Evolutionary conservation across 257 asterid genomes (phyloP).

Genomic region (Scutellaria galericulata): DNA sequence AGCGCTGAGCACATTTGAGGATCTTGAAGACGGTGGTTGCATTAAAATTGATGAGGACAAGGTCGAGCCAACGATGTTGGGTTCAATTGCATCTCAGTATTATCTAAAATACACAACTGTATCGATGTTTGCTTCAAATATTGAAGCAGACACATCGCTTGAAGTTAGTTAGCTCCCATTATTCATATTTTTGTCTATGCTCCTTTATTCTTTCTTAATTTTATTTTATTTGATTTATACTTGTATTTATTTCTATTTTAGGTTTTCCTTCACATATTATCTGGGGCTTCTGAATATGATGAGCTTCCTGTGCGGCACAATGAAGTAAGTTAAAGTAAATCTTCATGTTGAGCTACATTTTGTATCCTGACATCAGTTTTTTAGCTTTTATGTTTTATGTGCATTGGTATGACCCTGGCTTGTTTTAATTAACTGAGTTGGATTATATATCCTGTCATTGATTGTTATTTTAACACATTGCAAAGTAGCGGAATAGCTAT

Average conservation of each 20-base stretch:
- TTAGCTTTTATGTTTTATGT: slow-evolving; percentile 8
- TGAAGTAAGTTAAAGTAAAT: slow-evolving; percentile 61
- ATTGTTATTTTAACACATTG: slow-evolving; percentile 15
- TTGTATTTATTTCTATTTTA: slow-evolving; percentile 32
- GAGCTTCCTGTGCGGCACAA: slow-evolving; percentile 98
- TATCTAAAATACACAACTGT: slow-evolving; percentile 90
- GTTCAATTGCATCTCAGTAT: slow-evolving; percentile 92
- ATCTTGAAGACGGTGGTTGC: slow-evolving; percentile 97
- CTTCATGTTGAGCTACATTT: slow-evolving; percentile 24
- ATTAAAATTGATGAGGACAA: slow-evolving; percentile 75
- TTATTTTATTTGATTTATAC: background rate
- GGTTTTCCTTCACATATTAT: slow-evolving; percentile 83
- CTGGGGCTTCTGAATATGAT: slow-evolving; percentile 95
- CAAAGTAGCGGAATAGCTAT: slow-evolving; percentile 15
- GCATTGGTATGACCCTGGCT: slow-evolving; percentile 6
- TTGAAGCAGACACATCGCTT: slow-evolving; percentile 87
- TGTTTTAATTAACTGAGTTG: slow-evolving; percentile 1
- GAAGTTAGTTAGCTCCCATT: slow-evolving; percentile 63
- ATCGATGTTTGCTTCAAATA: slow-evolving; percentile 93
- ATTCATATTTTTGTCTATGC: slow-evolving; percentile 17
- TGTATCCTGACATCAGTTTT: slow-evolving; percentile 4
- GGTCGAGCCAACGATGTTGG: slow-evolving; percentile 97
- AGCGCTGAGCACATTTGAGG: slow-evolving; percentile 83
- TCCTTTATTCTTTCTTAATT: slow-evolving; percentile 20
- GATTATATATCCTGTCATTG: background rate